Base-by-base conservation (phyloP, 176 grass and related monocot genomes). In the Ananas comosus region DNA sequence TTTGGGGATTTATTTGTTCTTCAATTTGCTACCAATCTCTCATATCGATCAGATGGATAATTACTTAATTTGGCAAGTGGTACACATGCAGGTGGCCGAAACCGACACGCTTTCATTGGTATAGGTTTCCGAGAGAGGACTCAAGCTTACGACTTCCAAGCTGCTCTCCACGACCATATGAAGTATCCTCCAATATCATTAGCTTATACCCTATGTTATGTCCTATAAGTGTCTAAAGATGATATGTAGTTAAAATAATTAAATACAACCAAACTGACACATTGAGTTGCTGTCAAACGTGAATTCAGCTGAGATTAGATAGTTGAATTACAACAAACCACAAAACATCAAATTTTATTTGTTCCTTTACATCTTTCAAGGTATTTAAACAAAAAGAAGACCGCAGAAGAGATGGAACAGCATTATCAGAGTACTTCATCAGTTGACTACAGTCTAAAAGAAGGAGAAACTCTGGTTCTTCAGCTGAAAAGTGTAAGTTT, bases 111-210 rank as follows among this genome's bases (percentile, higher is more conserved):
- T 63, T 96, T 90, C 74, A 92, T 96, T 65, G 93, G 93, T 63
- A 79, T 96, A 78, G 94, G 94, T 66, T 99, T 99, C 82, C 87
- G 94, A 12, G 94, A 99, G 91, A 99, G 94, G 73, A 64, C 89
- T 74, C 64, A 99, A 91, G 94, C 94, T 80, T 99, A 99, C 78
- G 94, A 99, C 59, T 99, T 99, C 79, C 94, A 99, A 84, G 94
- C 94, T 85, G 87, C 94, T 81, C 84, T 96, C 56, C 86, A 96
- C 81, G 93, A 96, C 72, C 89, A 96, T 64, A 96, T 96, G 89
- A 92, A 96, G 93, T 96, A 96, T 86, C 79, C 89, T 79, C 83
- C 21, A 70, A 16, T 66, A 72, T 73, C 71, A 24, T 67, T 56
- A 21, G 7, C 49, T 14, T 66, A 50, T 66, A 4, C 27, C 61